Percentiles rank a stretch among this genome's conserved stretches.
Conservation (phyloP, 192 early-diverging fungal genomes). For the Coemansia sp. region DNA sequence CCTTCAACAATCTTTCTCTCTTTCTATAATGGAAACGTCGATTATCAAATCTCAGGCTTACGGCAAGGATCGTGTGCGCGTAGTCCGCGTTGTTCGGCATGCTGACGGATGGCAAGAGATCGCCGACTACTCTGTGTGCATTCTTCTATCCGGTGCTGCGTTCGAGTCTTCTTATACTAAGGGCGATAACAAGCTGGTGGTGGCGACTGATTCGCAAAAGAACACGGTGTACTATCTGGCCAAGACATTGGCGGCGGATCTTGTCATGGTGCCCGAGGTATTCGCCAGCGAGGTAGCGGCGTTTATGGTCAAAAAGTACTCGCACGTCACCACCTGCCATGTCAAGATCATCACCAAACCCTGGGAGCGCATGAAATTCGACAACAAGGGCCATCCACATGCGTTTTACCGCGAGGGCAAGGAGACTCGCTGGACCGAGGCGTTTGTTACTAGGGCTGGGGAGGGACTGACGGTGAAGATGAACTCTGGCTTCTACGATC, state of each 20-base stretch:
- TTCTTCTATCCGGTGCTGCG: slow-evolving; percentile 61
- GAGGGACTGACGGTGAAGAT: slow-evolving; percentile 38
- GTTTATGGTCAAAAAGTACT: slow-evolving; percentile 75
- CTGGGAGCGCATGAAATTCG: slow-evolving; percentile 75
- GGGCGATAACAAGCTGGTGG: slow-evolving; percentile 76
- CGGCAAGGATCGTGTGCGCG: slow-evolving; percentile 76
- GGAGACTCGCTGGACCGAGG: slow-evolving; percentile 66
- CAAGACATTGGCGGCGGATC: slow-evolving; percentile 63
- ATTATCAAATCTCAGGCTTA: slow-evolving; percentile 66
- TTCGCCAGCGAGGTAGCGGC: slow-evolving; percentile 71
- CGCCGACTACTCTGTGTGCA: slow-evolving; percentile 70
- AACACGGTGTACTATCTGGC: slow-evolving; percentile 79
- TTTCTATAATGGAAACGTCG: slow-evolving; percentile 46
- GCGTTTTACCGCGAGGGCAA: slow-evolving; percentile 75
- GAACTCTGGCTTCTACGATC: slow-evolving; percentile 70
- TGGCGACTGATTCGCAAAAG: slow-evolving; percentile 80
- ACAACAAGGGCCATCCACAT: slow-evolving; percentile 68
- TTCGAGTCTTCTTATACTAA: slow-evolving; percentile 75
- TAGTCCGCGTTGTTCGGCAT: slow-evolving; percentile 71
- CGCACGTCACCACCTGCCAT: slow-evolving; percentile 65
- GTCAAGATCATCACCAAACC: slow-evolving; percentile 73
- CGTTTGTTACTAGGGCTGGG: slow-evolving; percentile 51
- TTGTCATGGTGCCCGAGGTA: slow-evolving; percentile 72
- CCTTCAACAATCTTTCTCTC: not conserved
- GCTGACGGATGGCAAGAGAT: slow-evolving; percentile 65